Percentiles rank a stretch among this genome's conserved stretches.
Conservation (phyloP, 768 basidiomycete genomes). For the Pholiota conissans region DNA sequence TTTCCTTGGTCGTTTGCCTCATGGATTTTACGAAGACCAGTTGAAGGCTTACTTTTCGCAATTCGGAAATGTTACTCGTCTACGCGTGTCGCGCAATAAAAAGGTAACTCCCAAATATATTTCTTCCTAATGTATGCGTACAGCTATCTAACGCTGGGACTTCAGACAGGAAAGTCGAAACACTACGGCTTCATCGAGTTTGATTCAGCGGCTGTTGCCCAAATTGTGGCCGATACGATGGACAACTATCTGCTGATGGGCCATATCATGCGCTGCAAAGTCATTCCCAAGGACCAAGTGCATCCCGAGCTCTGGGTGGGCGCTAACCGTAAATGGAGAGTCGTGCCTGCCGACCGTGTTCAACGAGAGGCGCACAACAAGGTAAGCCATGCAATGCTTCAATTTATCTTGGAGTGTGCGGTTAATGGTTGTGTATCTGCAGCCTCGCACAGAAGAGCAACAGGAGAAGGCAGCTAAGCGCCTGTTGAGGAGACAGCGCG, state of each 20-base stretch:
- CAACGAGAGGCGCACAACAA: slow-evolving; percentile 80
- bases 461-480: slow-evolving; percentile 64
- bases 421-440: neutral
- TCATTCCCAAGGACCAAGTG: slow-evolving; percentile 86
- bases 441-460: slow-evolving; percentile 77
- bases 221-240: slow-evolving; percentile 98
- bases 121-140: neutral
- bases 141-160: neutral
- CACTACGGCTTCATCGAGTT: slow-evolving; percentile 98
- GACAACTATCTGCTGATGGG: slow-evolving; percentile 97
- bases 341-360: slow-evolving; percentile 72
- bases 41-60: slow-evolving; percentile 92
- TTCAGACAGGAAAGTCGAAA: slow-evolving; percentile 90
- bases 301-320: slow-evolving; percentile 96
- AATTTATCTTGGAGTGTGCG: neutral
- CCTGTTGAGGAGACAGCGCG: slow-evolving; percentile 73
- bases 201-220: slow-evolving; percentile 81
- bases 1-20: slow-evolving; percentile 88
- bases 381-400: slow-evolving; percentile 37
- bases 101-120: slow-evolving; percentile 56
- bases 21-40: slow-evolving; percentile 97
- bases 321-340: slow-evolving; percentile 90
- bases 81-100: slow-evolving; percentile 92
- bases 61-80: slow-evolving; percentile 86
- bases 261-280: slow-evolving; percentile 88